Evolutionary conservation across 2,329 filamentous ascomycete genomes (phyloP), one percentile per base, ranked within the genome.

Genomic region (Phialophora macrospora): DNA sequence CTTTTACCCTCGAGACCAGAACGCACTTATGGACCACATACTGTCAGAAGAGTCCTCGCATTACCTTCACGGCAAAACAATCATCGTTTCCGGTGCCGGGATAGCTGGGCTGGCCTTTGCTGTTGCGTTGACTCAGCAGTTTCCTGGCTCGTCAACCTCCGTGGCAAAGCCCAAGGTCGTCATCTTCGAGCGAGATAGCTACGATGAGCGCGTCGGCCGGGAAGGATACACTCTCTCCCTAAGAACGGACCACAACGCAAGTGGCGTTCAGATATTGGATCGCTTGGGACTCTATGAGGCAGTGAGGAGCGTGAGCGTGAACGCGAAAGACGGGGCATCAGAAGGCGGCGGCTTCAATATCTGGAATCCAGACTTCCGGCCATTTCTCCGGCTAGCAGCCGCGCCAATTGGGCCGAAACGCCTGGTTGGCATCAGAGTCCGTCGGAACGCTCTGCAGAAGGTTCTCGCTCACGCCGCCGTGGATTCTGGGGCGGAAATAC

Each of bases 41-140:
- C 41, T 55, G n/a, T 2, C 46, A 41, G 24, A 9, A 58, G 8
- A 3, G 9, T 11, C n/a, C 4, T 8, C 62, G 2, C 26, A 64
- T 49, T 60, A 60, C 38, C 56, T 64, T 5, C 14, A 17, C 60
- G 81, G 81, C 70, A 78, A 74, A 41, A 80, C 82, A 60, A 73
- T 82, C 24, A 72, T 83, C 8, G 75, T 62, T 3, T 28, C 78
- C 3, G 81, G 81, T 4, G 80, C 74, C 22, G 81, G 81, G 30
- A 74, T 82, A 24, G 77, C 80, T 9, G 80, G 81, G 4, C 75
- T 79, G 11, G 73, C 79, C 6, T 83, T 83, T 62, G 77, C 75
- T 28, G 71, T 77, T 56, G 75, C 78, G 14, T 72, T 83, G 8
- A 74, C 73, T 38, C 78, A 77, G 57, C 74, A 77, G 3, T 82